These are phyloP conservation scores for Naegleria fowleri DNA, from an alignment of 208 protist genomes.

Conservation along the genomic window DNA sequence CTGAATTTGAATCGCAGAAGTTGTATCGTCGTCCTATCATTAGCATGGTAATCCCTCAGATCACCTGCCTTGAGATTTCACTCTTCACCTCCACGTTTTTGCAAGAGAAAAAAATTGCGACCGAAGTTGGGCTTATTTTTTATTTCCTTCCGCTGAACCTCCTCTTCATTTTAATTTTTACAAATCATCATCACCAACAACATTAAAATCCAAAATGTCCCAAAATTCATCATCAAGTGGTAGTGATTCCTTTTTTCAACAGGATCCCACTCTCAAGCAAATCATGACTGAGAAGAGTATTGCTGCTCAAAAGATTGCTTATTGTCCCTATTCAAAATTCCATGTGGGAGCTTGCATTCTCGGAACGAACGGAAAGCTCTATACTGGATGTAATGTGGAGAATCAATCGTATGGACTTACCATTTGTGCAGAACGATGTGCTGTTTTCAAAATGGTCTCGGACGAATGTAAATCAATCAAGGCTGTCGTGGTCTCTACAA, in stretches of 20 bases:
- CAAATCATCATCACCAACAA: too few species aligned
- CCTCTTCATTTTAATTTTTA: too few species aligned
- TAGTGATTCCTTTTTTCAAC: not conserved
- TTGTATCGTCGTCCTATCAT: too few species aligned
- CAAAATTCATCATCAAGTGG: too few species aligned
- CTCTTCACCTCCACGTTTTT: too few species aligned
- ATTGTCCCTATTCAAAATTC: constrained; percentile 58
- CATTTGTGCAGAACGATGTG: constrained; percentile 59
- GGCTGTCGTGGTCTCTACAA: constrained; percentile 34
- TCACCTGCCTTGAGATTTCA: too few species aligned
- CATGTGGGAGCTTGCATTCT: constrained; percentile 54
- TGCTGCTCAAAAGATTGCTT: constrained; percentile 31
- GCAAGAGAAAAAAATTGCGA: too few species aligned
- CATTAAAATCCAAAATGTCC: not conserved
- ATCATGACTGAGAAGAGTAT: not conserved
- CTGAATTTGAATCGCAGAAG: too few species aligned
- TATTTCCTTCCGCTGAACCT: too few species aligned
- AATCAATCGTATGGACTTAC: constrained; percentile 58
- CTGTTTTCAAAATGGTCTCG: constrained; percentile 47
- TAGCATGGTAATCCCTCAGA: too few species aligned
- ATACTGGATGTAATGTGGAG: constrained; percentile 59
- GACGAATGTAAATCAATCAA: constrained; percentile 42
- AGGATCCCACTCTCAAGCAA: not conserved
- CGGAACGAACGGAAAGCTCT: constrained; percentile 32
- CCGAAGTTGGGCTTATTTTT: too few species aligned